These are phyloP conservation scores for Phoma sp. DNA, from an alignment of 2,329 filamentous ascomycete species.

Conservation along the genomic window DNA sequence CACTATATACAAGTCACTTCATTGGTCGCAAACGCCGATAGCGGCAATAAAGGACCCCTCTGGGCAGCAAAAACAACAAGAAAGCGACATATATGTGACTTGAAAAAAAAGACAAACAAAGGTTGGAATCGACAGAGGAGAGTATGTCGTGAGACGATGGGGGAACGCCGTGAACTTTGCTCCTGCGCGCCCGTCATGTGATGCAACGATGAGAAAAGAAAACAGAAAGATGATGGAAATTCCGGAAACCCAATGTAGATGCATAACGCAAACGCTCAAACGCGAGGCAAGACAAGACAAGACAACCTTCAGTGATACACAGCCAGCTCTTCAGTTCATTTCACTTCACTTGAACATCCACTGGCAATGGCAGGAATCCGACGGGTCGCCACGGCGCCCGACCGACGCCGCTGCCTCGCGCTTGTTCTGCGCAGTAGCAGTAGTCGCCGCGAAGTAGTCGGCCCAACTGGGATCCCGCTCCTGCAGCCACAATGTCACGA, in stretches of 20 bases:
- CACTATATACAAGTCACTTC: conserved; percentile 14
- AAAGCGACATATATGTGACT: not conserved
- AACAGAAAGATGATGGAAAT: not conserved
- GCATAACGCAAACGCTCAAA: conserved; percentile 18
- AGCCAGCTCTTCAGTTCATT: conserved; percentile 24
- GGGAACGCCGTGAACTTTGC: not conserved
- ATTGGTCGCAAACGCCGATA: not conserved
- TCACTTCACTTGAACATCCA: conserved; percentile 47
- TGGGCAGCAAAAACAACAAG: not conserved
- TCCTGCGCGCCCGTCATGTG: conserved; percentile 4
- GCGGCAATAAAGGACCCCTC: not conserved
- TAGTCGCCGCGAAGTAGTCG: conserved; percentile 29
- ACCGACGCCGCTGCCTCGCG: conserved; percentile 13
- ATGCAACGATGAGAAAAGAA: not conserved
- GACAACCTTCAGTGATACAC: conserved; percentile 10
- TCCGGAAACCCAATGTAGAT: conserved; percentile 1
- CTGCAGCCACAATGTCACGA: conserved; percentile 48
- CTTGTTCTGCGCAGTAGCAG: conserved; percentile 16
- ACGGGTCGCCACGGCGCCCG: conserved; percentile 35
- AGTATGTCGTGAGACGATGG: not conserved
- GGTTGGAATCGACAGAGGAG: not conserved
- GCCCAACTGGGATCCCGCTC: conserved; percentile 49
- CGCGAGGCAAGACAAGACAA: conserved; percentile 3
- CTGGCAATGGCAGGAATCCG: conserved; percentile 46
- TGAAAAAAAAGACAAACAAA: not conserved